phyloP scores from a whole-genome alignment of 164 flowering plant genomes.

The Umbilicus rupestris region DNA sequence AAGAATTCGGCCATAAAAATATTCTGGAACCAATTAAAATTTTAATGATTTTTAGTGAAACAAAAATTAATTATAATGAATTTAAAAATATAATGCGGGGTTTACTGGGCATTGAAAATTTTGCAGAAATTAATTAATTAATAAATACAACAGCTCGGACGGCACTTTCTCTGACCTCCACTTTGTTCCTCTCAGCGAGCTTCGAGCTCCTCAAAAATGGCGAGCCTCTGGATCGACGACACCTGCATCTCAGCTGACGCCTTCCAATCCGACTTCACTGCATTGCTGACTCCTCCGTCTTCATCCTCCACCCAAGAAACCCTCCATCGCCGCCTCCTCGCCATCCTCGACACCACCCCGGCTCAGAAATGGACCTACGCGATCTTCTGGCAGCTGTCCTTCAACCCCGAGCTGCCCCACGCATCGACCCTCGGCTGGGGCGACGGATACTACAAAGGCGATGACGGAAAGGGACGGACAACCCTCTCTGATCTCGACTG shows the following conservation, averaged over 20 bases:
- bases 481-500: constrained; percentile 14
- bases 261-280: constrained; percentile 51
- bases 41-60: too few relatives aligned
- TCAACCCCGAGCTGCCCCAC: constrained; percentile 15
- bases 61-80: too few relatives aligned
- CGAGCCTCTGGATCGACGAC: constrained; percentile 58
- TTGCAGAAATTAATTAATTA: too few relatives aligned
- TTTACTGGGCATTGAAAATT: too few relatives aligned
- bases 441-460: constrained; percentile 86
- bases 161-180: too few relatives aligned
- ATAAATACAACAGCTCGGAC: too few relatives aligned
- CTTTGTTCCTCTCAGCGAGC: too few relatives aligned
- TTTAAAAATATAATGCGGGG: too few relatives aligned
- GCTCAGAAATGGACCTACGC: constrained; percentile 79
- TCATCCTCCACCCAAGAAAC: constrained; percentile 38
- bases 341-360: constrained; percentile 51
- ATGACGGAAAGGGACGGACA: constrained; percentile 28
- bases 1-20: too few relatives aligned
- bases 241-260: constrained; percentile 21
- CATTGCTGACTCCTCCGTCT: constrained; percentile 32
- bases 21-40: too few relatives aligned
- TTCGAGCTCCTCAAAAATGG: constrained; percentile 12
- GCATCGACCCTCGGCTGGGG: constrained; percentile 60
- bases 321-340: constrained; percentile 69
- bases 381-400: constrained; percentile 72